Percentiles rank a stretch among this genome's conserved stretches.
Conservation (phyloP, 441 rosid species). For the Dalechampia spathulata region DNA sequence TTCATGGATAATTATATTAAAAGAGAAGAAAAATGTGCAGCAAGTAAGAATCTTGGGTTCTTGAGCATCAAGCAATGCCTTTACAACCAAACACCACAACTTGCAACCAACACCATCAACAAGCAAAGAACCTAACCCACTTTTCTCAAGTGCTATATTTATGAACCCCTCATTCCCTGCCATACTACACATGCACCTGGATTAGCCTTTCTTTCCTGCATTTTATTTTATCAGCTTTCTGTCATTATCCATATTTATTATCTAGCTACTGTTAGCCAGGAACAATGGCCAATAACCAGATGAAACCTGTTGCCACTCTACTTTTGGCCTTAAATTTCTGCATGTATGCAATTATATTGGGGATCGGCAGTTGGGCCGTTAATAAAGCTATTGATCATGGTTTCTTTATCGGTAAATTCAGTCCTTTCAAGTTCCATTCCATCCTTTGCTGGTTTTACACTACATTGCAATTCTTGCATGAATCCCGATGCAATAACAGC, state of each 20-base stretch:
- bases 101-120: slow-evolving; percentile 38
- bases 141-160: slow-evolving; percentile 5
- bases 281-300: slow-evolving; percentile 41
- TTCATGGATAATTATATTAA: background rate
- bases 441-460: no score
- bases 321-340: slow-evolving; percentile 73
- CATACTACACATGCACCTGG: slow-evolving; percentile 22
- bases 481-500: no score
- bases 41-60: slow-evolving; percentile 29
- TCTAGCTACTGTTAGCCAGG: background rate
- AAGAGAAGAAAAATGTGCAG: slow-evolving; percentile 15
- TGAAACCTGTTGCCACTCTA: slow-evolving; percentile 54
- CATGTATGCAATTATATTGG: slow-evolving; percentile 65
- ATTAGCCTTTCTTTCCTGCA: slow-evolving; percentile 6
- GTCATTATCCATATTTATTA: background rate
- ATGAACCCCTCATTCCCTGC: slow-evolving; percentile 10
- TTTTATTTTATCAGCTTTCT: slow-evolving; percentile 15
- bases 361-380: slow-evolving; percentile 88
- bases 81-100: slow-evolving; percentile 46
- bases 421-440: background rate
- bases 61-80: slow-evolving; percentile 36
- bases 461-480: no score
- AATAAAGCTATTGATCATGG: slow-evolving; percentile 75
- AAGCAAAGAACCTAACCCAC: slow-evolving; percentile 66
- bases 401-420: slow-evolving; percentile 79